Evolutionary conservation across 202 grass and related monocot genomes (phyloP), one percentile per base, ranked within the genome.

Genomic region (Setaria italica): DNA sequence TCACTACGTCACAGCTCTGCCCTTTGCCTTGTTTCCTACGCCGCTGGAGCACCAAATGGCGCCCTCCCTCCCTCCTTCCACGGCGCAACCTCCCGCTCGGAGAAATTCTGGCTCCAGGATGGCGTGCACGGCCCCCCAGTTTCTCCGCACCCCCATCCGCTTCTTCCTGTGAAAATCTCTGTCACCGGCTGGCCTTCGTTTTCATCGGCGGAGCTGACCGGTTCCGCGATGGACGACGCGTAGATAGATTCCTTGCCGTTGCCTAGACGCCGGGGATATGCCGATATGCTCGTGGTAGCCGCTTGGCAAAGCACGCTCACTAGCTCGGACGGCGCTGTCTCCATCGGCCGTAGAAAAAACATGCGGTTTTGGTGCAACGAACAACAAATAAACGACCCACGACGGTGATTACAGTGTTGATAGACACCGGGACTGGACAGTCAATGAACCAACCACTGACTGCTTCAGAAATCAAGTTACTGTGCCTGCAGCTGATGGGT

Each of bases 201-300:
- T 84, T 84, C 71, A 30, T 37, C 58, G 70, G 70, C 43, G 32
- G 21, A 35, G 2, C 45, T 84, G 81, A 84, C 58, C 46, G 0
- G 8, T 50, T 83, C 70, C 1, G 19, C 2, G 77, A 21, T 39
- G 45, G 60, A 32, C 47, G 57, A 32, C 67, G 57, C 9, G 19
- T 12, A 1, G 2, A 55, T 17, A 8, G 15, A 66, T 64, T 4
- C 10, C 6, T 66, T 67, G 47, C 46, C 47, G 47, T 21, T 14
- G 32, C 46, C 46, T 15, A 54, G 62, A 80, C 60, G 77, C 29
- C 29, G 29, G 16, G 60, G 6, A 67, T 67, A 70, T 25, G 67
- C 25, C 25, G 25, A 25, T 25, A 25, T 25, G 25, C 19, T 21
- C 8, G 3, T 10, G 8, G 2, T 3, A 50, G 2, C 46, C 7